Conservation (phyloP, 2,329 filamentous ascomycete species). For the Colletotrichum tofieldiae region DNA sequence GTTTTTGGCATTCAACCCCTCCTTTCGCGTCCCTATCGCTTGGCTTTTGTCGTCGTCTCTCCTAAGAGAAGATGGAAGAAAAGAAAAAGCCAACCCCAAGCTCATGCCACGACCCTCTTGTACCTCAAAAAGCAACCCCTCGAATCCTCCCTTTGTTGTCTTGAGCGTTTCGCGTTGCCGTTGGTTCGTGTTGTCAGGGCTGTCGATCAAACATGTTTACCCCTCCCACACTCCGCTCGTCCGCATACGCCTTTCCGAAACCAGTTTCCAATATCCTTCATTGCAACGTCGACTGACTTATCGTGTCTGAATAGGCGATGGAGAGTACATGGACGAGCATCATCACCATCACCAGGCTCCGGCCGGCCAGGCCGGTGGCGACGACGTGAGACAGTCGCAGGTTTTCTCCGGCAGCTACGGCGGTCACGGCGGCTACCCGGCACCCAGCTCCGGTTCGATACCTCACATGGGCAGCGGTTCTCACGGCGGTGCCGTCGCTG, state of each 20-base stretch:
- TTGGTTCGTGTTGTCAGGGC: conserved; percentile 33
- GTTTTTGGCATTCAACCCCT: conserved; percentile 43
- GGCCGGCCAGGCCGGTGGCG: conserved; percentile 64
- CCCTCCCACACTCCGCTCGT: conserved; percentile 37
- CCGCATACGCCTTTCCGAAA: conserved; percentile 31
- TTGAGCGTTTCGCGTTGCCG: conserved; percentile 38
- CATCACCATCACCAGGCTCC: conserved; percentile 77
- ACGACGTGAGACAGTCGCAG: conserved; percentile 81
- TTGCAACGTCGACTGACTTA: conserved; percentile 45
- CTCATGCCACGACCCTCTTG: conserved; percentile 36
- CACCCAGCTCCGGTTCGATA: conserved; percentile 72
- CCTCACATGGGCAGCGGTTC: conserved; percentile 67
- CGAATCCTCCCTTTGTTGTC: conserved; percentile 30
- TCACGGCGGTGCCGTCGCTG: conserved; percentile 54
- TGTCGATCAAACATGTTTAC: conserved; percentile 42
- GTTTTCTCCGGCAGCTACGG: conserved; percentile 78
- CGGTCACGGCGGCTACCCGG: conserved; percentile 73
- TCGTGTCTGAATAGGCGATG: conserved; percentile 64
- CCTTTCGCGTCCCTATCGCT: conserved; percentile 43
- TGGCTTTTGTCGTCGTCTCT: conserved; percentile 21
- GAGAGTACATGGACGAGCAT: conserved; percentile 75
- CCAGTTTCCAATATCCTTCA: conserved; percentile 33
- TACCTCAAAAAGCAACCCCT: conserved; percentile 32
- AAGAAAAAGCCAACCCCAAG: background rate
- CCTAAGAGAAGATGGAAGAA: conserved; percentile 6